Conservation (phyloP, 2,329 filamentous ascomycete genomes). For the Cordyceps fumosorosea region DNA sequence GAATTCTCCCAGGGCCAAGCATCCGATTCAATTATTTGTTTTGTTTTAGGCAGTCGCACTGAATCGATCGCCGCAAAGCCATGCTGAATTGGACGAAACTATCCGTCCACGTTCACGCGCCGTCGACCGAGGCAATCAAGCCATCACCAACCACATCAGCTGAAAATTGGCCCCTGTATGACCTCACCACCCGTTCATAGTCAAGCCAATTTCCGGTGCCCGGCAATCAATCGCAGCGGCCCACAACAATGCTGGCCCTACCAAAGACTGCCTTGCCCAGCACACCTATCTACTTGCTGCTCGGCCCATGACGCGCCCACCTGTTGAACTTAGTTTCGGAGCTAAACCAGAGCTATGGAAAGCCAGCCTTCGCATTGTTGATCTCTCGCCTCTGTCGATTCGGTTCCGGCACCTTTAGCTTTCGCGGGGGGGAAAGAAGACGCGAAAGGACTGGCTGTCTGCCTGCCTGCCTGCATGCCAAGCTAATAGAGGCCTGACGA, state of each 20-base stretch:
- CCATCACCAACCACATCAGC: neutral
- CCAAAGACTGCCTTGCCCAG: no score
- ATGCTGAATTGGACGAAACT: neutral
- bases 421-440: neutral
- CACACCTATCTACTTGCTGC: no score
- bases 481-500: slow-evolving; percentile 1
- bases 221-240: slow-evolving; percentile 7
- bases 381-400: neutral
- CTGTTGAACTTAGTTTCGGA: neutral
- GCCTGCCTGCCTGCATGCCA: neutral
- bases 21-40: neutral
- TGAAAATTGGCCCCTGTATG: slow-evolving; percentile 9
- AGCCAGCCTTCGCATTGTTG: slow-evolving; percentile 2
- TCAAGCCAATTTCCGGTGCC: slow-evolving; percentile 10
- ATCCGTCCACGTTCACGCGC: neutral
- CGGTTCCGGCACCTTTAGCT: neutral
- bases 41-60: neutral
- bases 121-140: neutral
- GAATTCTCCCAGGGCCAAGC: neutral
- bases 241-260: neutral
- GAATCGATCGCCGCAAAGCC: neutral
- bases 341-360: slow-evolving; percentile 5
- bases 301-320: neutral
- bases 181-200: slow-evolving; percentile 6
- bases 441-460: no score